Evolutionary conservation across 257 asterid genomes (phyloP).

Genomic region (Verbascum thapsus): DNA sequence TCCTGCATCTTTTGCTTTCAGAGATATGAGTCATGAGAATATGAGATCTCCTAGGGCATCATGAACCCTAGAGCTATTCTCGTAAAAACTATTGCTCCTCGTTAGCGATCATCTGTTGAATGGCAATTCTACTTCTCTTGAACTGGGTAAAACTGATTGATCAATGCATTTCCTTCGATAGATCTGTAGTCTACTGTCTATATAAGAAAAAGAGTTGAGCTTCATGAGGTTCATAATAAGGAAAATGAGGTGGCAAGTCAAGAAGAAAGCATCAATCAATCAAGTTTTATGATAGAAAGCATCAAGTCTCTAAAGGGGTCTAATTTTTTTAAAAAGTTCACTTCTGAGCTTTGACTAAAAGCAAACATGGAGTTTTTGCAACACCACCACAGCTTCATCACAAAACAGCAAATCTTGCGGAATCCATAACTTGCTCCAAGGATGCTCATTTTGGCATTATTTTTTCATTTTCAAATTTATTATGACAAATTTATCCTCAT

Average conservation of each 20-base stretch:
- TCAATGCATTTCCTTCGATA: background rate
- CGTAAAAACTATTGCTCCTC: background rate
- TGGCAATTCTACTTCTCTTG: background rate
- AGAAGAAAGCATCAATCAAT: no score
- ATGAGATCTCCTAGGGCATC: background rate
- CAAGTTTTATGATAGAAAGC: constrained; percentile 8
- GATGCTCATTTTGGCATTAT: no score
- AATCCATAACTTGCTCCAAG: no score
- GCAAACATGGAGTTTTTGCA: no score
- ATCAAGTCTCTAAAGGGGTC: background rate
- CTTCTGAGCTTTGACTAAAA: no score
- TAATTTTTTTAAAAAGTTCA: no score
- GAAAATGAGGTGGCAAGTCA: background rate
- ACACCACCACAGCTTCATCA: no score
- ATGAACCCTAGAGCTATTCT: constrained; percentile 14
- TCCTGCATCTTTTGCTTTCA: constrained; percentile 2
- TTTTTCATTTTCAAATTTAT: no score
- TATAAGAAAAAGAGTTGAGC: background rate
- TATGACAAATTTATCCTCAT: no score
- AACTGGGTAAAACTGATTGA: background rate
- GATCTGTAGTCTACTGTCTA: background rate
- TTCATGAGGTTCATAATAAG: background rate
- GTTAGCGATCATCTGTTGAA: constrained; percentile 10
- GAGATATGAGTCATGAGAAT: constrained; percentile 9
- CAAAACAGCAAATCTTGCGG: no score